A percentile compares a stretch with the other conserved stretches of the same genome.
Evolutionary conservation across 2,329 filamentous ascomycete genomes (phyloP).

Genomic region (Dactylellina sp.): DNA sequence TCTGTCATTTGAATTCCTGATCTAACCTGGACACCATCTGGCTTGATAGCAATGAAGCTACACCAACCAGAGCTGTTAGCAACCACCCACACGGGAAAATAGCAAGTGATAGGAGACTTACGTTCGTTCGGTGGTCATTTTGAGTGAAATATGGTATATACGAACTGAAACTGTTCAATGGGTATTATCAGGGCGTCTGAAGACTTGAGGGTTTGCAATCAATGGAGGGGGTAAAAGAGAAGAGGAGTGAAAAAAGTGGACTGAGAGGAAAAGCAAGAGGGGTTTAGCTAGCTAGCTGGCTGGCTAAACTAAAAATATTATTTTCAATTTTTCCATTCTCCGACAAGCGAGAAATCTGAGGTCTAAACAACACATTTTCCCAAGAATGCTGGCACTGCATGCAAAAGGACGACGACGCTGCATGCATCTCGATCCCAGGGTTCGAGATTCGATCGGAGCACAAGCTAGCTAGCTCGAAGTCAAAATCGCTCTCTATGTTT

Average conservation of each 20-base stretch:
- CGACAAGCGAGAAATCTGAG: conserved; percentile 4
- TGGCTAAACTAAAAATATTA: too few relatives aligned
- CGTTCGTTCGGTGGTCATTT: conserved; percentile 46
- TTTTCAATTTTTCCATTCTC: not conserved
- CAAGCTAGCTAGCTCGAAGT: too few relatives aligned
- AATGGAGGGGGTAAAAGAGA: conserved; percentile 44
- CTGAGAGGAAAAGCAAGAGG: too few relatives aligned
- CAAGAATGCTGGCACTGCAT: not conserved
- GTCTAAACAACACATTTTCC: conserved; percentile 3
- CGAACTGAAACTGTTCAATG: conserved; percentile 37
- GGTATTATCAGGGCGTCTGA: conserved; percentile 16
- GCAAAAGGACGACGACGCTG: conserved; percentile 3
- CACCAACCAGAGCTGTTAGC: conserved; percentile 44
- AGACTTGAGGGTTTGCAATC: not conserved
- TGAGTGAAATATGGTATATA: conserved; percentile 27
- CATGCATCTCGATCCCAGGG: conserved; percentile 16
- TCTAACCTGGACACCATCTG: conserved; percentile 96
- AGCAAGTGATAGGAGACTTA: conserved; percentile 18
- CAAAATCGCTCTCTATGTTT: too few relatives aligned
- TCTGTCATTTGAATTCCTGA: conserved; percentile 36
- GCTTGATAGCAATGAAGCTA: conserved; percentile 99
- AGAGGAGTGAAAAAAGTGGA: conserved; percentile 29
- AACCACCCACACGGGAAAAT: conserved; percentile 57
- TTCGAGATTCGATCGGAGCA: conserved; percentile 1
- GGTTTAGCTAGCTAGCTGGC: conserved; percentile 6